Conservation (phyloP, 768 basidiomycete genomes). For the Rhizopogon vinicolor region DNA sequence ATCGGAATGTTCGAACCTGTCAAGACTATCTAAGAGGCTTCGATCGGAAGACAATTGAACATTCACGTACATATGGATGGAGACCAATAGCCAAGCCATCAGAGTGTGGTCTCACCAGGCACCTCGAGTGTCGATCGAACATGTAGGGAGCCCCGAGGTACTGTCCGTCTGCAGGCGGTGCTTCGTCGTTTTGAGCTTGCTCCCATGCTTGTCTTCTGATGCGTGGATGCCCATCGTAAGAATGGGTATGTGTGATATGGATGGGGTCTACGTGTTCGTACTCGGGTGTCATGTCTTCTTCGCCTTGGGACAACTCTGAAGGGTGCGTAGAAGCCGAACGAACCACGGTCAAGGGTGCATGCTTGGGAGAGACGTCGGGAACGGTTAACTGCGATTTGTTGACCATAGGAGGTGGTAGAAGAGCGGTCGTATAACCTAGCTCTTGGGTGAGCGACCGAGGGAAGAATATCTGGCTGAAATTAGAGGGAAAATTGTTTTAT, state of each 20-base stretch:
- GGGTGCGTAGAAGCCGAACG: constrained; percentile 11
- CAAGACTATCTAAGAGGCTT: constrained; percentile 6
- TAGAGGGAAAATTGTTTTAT: background rate
- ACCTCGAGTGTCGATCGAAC: constrained; percentile 23
- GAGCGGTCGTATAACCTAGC: constrained; percentile 51
- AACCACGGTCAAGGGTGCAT: constrained; percentile 18
- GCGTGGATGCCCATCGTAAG: constrained; percentile 17
- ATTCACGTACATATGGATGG: constrained; percentile 25
- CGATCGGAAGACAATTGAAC: background rate
- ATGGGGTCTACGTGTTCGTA: constrained; percentile 33
- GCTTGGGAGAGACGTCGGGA: constrained; percentile 15
- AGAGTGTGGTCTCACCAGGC: constrained; percentile 24
- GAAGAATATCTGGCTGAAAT: constrained; percentile 58
- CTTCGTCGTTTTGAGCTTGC: constrained; percentile 7
- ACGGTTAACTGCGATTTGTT: constrained; percentile 23
- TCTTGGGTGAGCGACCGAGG: constrained; percentile 68
- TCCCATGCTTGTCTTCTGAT: constrained; percentile 19
- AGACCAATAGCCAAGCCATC: constrained; percentile 20
- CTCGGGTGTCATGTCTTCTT: constrained; percentile 33
- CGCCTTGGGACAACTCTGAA: constrained; percentile 19
- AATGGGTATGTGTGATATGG: constrained; percentile 9
- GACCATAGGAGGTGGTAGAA: constrained; percentile 11
- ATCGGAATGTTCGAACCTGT: constrained; percentile 25
- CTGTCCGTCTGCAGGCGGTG: background rate
- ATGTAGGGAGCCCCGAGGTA: constrained; percentile 17